Percentiles rank a stretch among this genome's conserved stretches.
Conservation (phyloP, 768 basidiomycete species). For the Cubamyces sp. region DNA sequence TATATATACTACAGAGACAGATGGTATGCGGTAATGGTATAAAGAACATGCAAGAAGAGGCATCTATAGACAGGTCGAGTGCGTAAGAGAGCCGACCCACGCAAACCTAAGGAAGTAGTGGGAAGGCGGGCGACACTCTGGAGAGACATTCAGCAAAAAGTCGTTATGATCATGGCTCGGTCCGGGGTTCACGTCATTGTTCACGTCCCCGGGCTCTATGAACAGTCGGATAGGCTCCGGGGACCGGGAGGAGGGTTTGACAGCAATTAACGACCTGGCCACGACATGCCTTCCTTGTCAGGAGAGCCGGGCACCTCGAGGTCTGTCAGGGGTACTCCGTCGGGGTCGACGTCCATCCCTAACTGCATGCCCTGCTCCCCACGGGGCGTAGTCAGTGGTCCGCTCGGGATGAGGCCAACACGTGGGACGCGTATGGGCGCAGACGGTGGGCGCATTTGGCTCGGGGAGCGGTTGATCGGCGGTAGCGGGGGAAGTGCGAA, state of each 20-base stretch:
- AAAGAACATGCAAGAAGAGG: conserved; percentile 11
- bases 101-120: neutral
- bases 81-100: neutral
- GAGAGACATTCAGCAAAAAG: conserved; percentile 3
- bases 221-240: neutral
- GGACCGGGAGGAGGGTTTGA: neutral
- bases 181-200: neutral
- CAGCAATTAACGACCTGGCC: conserved; percentile 47
- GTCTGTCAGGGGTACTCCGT: conserved; percentile 41
- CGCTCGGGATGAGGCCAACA: conserved; percentile 1
- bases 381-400: conserved; percentile 3
- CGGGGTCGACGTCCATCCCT: conserved; percentile 42
- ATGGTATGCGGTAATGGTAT: conserved; percentile 17
- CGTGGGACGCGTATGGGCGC: conserved; percentile 13
- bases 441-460: conserved; percentile 22
- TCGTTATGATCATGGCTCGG: conserved; percentile 9
- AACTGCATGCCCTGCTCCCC: conserved; percentile 18
- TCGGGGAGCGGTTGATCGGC: conserved; percentile 2
- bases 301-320: conserved; percentile 46
- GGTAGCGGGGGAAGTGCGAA: conserved; percentile 21
- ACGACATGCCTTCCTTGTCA: conserved; percentile 50
- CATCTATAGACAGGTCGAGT: conserved; percentile 6
- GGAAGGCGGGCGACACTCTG: neutral
- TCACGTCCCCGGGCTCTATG: neutral
- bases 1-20: conserved; percentile 9